phyloP scores from a whole-genome alignment of 139 green algal genomes.

The Chlorella vulgaris region DNA sequence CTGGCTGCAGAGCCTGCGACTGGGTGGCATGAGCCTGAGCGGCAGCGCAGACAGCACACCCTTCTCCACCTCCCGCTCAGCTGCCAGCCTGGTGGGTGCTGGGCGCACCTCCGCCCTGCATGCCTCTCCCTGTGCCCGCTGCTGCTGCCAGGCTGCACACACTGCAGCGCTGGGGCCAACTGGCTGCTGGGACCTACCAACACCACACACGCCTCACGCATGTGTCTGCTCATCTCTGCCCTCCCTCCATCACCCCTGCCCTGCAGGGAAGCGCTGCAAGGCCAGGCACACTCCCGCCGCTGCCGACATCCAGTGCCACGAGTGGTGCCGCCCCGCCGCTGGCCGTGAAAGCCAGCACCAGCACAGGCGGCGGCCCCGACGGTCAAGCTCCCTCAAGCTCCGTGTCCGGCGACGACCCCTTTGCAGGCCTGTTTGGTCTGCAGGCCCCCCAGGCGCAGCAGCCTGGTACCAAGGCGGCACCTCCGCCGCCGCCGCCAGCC shows the following conservation, averaged over 20 bases:
- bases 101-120: background rate
- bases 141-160: background rate
- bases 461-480: background rate
- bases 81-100: background rate
- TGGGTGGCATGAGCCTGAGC: slow-evolving; percentile 13
- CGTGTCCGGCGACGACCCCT: slow-evolving; percentile 4
- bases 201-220: no score
- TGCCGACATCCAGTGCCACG: no score
- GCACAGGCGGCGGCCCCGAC: background rate
- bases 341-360: background rate
- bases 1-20: slow-evolving; percentile 16
- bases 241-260: background rate
- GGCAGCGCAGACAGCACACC: slow-evolving; percentile 27
- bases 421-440: slow-evolving; percentile 25
- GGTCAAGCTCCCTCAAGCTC: background rate
- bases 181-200: no score
- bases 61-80: slow-evolving; percentile 10
- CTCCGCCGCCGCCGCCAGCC: background rate
- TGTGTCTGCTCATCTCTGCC: no score
- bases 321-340: no score
- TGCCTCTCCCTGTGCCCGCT: background rate
- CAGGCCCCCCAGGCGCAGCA: background rate
- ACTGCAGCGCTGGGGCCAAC: background rate
- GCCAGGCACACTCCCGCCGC: no score
- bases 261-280: no score